A percentile compares a stretch with the other conserved stretches of the same genome.
phyloP scores from a whole-genome alignment of 257 asterid species.

The Asclepias syriaca region DNA sequence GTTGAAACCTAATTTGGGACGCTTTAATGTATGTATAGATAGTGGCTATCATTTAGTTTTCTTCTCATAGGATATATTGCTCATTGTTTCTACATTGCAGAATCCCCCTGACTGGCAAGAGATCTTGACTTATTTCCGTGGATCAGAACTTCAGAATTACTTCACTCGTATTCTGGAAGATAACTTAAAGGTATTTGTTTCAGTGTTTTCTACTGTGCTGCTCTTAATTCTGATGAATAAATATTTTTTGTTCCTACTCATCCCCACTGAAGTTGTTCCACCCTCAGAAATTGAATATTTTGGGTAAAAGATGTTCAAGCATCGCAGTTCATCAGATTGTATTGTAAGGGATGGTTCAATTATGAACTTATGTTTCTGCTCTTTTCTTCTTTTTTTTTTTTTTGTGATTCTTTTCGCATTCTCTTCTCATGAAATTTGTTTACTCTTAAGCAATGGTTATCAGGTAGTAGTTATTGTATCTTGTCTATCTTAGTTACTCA shows the following conservation, averaged over 20 bases:
- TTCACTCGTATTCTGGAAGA: conserved; percentile 97
- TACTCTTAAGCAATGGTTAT: neutral
- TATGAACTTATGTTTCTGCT: neutral
- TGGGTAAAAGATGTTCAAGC: neutral
- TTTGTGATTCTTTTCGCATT: neutral
- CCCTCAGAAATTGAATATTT: neutral
- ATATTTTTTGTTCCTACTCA: neutral
- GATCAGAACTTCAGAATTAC: conserved; percentile 95
- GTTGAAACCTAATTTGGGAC: conserved; percentile 96
- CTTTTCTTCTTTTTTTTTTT: neutral
- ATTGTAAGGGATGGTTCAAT: neutral
- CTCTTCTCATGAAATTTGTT: neutral
- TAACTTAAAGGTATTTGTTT: conserved; percentile 67
- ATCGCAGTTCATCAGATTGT: neutral
- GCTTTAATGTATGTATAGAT: conserved; percentile 51
- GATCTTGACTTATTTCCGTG: conserved; percentile 92
- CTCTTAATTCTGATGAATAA: neutral
- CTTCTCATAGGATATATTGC: conserved; percentile 15
- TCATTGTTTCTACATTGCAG: conserved; percentile 41
- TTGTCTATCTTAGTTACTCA: neutral
- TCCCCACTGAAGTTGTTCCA: neutral
- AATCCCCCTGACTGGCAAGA: conserved; percentile 99
- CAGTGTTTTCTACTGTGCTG: neutral
- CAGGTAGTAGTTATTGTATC: neutral
- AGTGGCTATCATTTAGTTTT: neutral